Base-by-base conservation (phyloP, 257 asterid genomes). In the Vinca minor region DNA sequence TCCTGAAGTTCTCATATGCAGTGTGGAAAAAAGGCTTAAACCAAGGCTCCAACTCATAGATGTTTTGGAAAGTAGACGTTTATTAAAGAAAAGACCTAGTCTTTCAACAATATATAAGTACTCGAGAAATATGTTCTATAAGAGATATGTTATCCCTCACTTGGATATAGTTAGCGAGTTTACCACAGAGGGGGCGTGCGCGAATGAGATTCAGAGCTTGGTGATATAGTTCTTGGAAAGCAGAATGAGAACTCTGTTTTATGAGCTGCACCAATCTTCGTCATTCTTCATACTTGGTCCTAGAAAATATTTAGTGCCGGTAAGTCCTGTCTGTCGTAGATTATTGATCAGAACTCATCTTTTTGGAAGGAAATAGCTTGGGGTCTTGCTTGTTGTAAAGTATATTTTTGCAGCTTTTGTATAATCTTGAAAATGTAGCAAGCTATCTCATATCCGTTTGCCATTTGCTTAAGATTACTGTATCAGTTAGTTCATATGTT, bases 1-100 rank as follows among this genome's bases (percentile, higher is more conserved):
- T 23, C 79, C 83, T 0, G 47, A 4, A 28, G 66, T 71, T 41
- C 65, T 83, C 61, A 41, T 36, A 10, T 67, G 48, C 56, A 81
- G 84, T 63, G 15, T 78, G 4, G 79, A 83, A 59, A 65, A 62
- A 65, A 66, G 74, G 57, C 79, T 71, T 39, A 70, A 50, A 44
- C 88, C 86, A 0, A 71, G 82, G 47, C 5, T 83, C 4, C 55
- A 36, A n/a, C 70, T 71, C 55, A 44, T 80, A 26, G 73, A 57
- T 66, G 67, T 74, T 53, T 56, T 83, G 74, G 78, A 71, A 47
- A 60, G 48, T 4, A 73, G 36, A 63, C 55, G 34, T 28, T 60
- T 78, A 17, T 48, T 78, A 13, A 32, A 59, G 44, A 34, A 31
- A 14, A 61, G 76, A 73, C 83, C 86, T 10, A 11, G 63, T 29